Percentiles rank a stretch among this genome's conserved stretches.
These are phyloP conservation scores for Neopestalotiopsis sp. DNA, from an alignment of 2,329 filamentous ascomycete species.

Conservation along the genomic window DNA sequence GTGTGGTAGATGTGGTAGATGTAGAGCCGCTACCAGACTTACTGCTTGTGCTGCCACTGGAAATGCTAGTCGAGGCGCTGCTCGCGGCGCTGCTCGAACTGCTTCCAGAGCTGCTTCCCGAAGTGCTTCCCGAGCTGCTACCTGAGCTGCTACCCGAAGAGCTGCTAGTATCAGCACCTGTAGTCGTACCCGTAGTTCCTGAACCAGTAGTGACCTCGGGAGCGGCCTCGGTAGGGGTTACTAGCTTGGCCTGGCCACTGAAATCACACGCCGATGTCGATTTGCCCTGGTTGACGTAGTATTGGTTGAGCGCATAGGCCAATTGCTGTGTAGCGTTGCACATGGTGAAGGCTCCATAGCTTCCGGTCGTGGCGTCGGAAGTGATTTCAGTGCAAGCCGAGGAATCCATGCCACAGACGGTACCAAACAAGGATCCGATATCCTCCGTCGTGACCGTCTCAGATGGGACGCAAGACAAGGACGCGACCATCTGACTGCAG, in stretches of 20 bases:
- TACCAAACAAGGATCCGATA: constrained; percentile 48
- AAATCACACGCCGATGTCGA: constrained; percentile 59
- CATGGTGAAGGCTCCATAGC: constrained; percentile 66
- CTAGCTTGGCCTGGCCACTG: constrained; percentile 55
- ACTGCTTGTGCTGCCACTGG: constrained; percentile 2
- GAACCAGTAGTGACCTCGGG: constrained; percentile 10
- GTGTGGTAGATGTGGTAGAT: no score
- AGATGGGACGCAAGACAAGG: constrained; percentile 65
- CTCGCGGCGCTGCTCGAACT: neutral
- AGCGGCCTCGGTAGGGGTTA: constrained; percentile 27
- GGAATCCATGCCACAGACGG: constrained; percentile 44
- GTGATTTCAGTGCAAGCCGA: constrained; percentile 58
- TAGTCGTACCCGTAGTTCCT: neutral
- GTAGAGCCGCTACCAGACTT: neutral
- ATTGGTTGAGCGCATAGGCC: constrained; percentile 61
- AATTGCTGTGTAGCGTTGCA: constrained; percentile 62
- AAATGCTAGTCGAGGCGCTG: neutral
- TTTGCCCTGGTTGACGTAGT: constrained; percentile 53
- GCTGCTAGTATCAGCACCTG: neutral
- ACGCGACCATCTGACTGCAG: constrained; percentile 72
- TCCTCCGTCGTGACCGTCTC: constrained; percentile 54
- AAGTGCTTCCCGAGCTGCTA: constrained; percentile 20
- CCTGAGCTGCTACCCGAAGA: neutral
- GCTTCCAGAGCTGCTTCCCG: constrained; percentile 20
- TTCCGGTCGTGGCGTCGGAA: constrained; percentile 55